Conservation (phyloP, 2,329 filamentous ascomycete genomes). For the Setomelanomma holmii region DNA sequence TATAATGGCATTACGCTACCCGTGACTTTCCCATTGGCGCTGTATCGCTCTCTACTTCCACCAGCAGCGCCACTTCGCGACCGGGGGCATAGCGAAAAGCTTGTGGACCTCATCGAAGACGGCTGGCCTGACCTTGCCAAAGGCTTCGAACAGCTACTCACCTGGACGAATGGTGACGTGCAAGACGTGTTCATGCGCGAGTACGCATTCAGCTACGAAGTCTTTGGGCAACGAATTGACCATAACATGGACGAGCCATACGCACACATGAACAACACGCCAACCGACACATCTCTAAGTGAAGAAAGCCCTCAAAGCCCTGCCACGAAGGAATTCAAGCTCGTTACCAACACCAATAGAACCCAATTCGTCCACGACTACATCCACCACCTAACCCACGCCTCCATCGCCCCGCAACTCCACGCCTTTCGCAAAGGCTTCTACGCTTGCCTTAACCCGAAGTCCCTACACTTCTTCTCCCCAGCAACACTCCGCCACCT, state of each 20-base stretch:
- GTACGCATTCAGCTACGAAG: slow-evolving; percentile 81
- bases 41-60: slow-evolving; percentile 82
- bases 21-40: slow-evolving; percentile 81
- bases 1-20: slow-evolving; percentile 94
- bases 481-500: slow-evolving; percentile 71
- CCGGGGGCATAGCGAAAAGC: slow-evolving; percentile 1
- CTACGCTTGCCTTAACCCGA: slow-evolving; percentile 72
- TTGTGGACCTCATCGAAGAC: slow-evolving; percentile 78
- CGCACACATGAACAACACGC: background rate
- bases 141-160: slow-evolving; percentile 74
- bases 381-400: slow-evolving; percentile 79
- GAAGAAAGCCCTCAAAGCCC: too few relatives aligned
- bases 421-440: slow-evolving; percentile 85
- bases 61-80: slow-evolving; percentile 66
- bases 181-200: slow-evolving; percentile 83
- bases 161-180: slow-evolving; percentile 82
- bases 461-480: slow-evolving; percentile 63
- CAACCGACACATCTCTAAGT: too few relatives aligned
- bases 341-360: slow-evolving; percentile 84
- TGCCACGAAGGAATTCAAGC: slow-evolving; percentile 63
- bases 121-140: slow-evolving; percentile 85
- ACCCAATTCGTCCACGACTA: slow-evolving; percentile 83
- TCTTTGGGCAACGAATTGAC: slow-evolving; percentile 61
- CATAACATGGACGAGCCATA: slow-evolving; percentile 58
- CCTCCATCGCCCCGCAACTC: slow-evolving; percentile 79